phyloP scores from a whole-genome alignment of 495 filamentous ascomycete genomes.

The Penicillium waksmanii region DNA sequence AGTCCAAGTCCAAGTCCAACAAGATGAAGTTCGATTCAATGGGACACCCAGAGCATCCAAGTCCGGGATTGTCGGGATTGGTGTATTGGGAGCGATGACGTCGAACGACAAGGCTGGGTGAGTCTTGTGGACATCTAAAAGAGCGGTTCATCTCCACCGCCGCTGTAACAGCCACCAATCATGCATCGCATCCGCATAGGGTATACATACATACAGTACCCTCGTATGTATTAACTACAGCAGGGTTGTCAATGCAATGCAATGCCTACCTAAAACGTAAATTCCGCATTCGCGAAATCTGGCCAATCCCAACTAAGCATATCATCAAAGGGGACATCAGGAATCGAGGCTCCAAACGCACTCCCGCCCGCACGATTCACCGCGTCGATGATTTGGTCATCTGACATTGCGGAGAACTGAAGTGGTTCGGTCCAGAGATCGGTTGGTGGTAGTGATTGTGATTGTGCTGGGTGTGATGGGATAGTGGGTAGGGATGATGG shows the following conservation, averaged over 20 bases:
- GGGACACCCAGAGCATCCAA: no score
- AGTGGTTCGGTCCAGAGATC: constrained; percentile 56
- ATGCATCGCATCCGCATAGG: not conserved
- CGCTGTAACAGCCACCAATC: not conserved
- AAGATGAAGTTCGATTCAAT: no score
- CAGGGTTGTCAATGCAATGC: not conserved
- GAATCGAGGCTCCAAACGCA: constrained; percentile 56
- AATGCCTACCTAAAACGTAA: constrained; percentile 27
- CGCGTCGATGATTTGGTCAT: constrained; percentile 64
- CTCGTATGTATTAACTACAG: no score
- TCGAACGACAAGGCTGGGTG: not conserved
- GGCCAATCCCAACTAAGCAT: constrained; percentile 62
- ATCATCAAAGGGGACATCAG: constrained; percentile 59
- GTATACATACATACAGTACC: no score
- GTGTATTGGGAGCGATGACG: not conserved
- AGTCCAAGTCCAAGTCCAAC: no score
- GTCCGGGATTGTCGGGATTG: no score
- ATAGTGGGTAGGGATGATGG: no score
- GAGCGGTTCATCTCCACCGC: not conserved
- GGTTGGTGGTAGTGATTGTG: not conserved
- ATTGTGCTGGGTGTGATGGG: not conserved
- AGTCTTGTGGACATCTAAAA: no score
- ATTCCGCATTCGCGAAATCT: constrained; percentile 58
- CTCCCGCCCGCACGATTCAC: constrained; percentile 58
- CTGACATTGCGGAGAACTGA: constrained; percentile 70